Base-by-base conservation (phyloP, 2,329 filamentous ascomycete genomes). In the Calonectria crousiana region DNA sequence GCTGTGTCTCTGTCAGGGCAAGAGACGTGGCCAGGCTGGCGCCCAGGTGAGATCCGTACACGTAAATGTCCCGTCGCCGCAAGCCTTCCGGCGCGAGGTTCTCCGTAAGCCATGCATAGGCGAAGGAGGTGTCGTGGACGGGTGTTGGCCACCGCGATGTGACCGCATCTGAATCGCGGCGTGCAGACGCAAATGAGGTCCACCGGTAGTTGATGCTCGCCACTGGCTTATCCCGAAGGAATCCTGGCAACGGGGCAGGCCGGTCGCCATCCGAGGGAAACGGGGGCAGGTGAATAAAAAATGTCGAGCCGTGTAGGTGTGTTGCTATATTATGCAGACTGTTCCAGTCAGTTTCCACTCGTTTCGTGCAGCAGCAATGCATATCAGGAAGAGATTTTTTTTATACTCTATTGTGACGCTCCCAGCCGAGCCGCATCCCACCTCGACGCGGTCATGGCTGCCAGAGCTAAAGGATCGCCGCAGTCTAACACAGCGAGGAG, bases 151-250 rank as follows among this genome's bases (percentile, higher is more conserved):
- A 93, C 66, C 80, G 1, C 85, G 78, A 8, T 82, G 81, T 18
- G 79, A 75, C n/a, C 66, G 30, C 16, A 28, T 67, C 56, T 32
- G 41, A 64, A 44, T 60, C 62, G 26, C 16, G 8, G 20, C 28
- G 20, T 51, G 49, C 71, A 44, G 58, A 60, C 28, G 30, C 79
- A 23, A 74, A 75, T 4, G 73, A 81, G 10, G 81, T 81, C 91
- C 92, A 93, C 20, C 91, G 87, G 81, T 93, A 93, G 79, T 92
- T 89, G 79, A 93, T 90, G 70, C 87, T 87, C 8, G 88, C 90
- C 0, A 90, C 86, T 2, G 90, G 87, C 44, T 84, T 85, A 18
- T 81, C 82, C 16, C 80, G 83, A 38, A 88, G 82, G 72, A 88
- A 89, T 13, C 76, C 77, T 34, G 89, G 87, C 30, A 89, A 76